These are phyloP conservation scores for Podospora pseudocomata DNA, from an alignment of 495 filamentous ascomycete species.

Conservation along the genomic window DNA sequence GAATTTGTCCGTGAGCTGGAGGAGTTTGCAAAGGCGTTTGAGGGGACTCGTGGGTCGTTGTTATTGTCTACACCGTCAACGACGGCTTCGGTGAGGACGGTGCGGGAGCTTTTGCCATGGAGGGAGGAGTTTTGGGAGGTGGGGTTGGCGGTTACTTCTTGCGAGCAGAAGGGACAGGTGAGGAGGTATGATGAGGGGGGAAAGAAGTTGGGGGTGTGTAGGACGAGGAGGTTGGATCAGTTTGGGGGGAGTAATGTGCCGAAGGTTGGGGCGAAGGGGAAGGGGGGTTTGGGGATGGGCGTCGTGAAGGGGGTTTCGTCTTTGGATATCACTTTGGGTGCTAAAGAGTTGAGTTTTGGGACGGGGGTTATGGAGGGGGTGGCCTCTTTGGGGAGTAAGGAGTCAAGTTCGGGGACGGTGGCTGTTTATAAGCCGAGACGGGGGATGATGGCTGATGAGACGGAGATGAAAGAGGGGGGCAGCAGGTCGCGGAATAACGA, in stretches of 20 bases:
- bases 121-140: slow-evolving; percentile 43
- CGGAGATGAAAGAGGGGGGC: slow-evolving; percentile 5
- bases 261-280: no score
- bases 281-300: no score
- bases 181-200: slow-evolving; percentile 2
- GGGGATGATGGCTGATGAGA: slow-evolving; percentile 3
- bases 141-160: slow-evolving; percentile 49
- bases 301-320: no score
- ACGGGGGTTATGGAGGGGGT: neutral
- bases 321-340: no score
- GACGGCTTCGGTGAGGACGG: slow-evolving; percentile 39
- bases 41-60: slow-evolving; percentile 21
- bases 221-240: slow-evolving; percentile 10
- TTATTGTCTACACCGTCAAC: slow-evolving; percentile 29
- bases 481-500: neutral
- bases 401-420: slow-evolving; percentile 20
- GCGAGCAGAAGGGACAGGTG: slow-evolving; percentile 33
- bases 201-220: neutral
- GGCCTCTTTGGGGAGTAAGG: slow-evolving; percentile 11
- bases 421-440: slow-evolving; percentile 12
- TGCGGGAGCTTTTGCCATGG: slow-evolving; percentile 45
- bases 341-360: no score
- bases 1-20: slow-evolving; percentile 42
- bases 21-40: slow-evolving; percentile 33
- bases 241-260: no score